Percentiles rank a stretch among this genome's conserved stretches.
phyloP scores from a whole-genome alignment of 2,329 filamentous ascomycete species.

The Aspergillus terreus region DNA sequence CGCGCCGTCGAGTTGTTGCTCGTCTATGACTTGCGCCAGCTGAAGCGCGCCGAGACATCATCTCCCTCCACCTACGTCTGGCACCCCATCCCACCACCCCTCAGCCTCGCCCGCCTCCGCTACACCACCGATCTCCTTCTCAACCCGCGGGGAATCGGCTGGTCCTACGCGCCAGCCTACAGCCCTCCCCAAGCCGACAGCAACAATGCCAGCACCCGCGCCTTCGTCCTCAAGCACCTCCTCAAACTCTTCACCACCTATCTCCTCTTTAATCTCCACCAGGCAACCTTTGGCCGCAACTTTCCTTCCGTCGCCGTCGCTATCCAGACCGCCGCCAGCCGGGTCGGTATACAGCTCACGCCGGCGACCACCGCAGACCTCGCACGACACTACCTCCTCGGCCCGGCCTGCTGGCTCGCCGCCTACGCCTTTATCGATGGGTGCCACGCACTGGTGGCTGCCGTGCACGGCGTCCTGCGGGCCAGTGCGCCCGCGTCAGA shows the following conservation, averaged over 20 bases:
- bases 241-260: slow-evolving; percentile 7
- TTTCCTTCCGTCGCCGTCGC: slow-evolving; percentile 4
- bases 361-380: slow-evolving; percentile 4
- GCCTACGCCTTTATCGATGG: slow-evolving; percentile 15
- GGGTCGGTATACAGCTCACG: neutral
- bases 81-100: slow-evolving; percentile 7
- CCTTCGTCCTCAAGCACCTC: slow-evolving; percentile 3
- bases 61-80: slow-evolving; percentile 10
- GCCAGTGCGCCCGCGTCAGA: slow-evolving; percentile 3
- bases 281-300: slow-evolving; percentile 7
- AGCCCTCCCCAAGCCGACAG: slow-evolving; percentile 4
- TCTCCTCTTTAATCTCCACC: slow-evolving; percentile 9
- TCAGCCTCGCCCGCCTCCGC: slow-evolving; percentile 5
- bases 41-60: slow-evolving; percentile 7
- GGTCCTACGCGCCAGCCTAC: slow-evolving; percentile 10
- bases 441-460: slow-evolving; percentile 3
- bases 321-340: neutral
- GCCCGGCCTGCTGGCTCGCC: slow-evolving; percentile 12
- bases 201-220: neutral
- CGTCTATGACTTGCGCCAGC: slow-evolving; percentile 4
- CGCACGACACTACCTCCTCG: slow-evolving; percentile 6
- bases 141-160: slow-evolving; percentile 16
- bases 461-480: slow-evolving; percentile 4
- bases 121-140: slow-evolving; percentile 9
- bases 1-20: slow-evolving; percentile 15